Base-by-base conservation (phyloP, 2,329 filamentous ascomycete genomes). In the Hyphodiscus sp. region DNA sequence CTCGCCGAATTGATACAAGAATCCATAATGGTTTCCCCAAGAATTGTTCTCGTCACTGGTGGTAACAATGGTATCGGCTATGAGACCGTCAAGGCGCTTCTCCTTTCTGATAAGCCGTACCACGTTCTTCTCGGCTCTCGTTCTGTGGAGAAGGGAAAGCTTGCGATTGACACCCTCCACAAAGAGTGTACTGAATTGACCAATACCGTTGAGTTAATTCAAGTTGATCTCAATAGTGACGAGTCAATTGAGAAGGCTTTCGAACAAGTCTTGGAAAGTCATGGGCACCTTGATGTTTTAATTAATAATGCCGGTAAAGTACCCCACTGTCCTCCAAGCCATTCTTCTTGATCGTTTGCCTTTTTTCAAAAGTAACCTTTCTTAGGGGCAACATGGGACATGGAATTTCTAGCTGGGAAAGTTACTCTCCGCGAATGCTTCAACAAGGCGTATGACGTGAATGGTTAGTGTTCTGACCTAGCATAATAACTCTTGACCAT, bases 11-110 rank as follows among this genome's bases (percentile, higher is more conserved):
- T 26, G 8, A 26, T 26, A 3, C 23, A 8, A 26, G 23, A 26
- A 26, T 26, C 23, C 3, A 8, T 26, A 4, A 59, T 59, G 59
- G 26, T 51, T 23, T 23, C 50, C 10, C 33, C 16, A 45, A 58
- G 55, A 19, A 58, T 71, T 29, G 65, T 68, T 50, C 67, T 74
- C 45, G 59, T 74, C 38, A 73, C 72, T 8, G 73, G 73, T 7
- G 71, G 68, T 38, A 76, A 74, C 58, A 67, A 70, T 58, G 73
- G 73, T 45, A 69, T 75, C 19, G 73, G 74, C 47, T 72, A 71
- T 56, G 71, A 72, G 51, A 69, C 67, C 7, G 67, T 69, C 19
- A 70, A 71, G 52, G 69, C 72, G 38, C 63, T 76, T 19, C 64
- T 68, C 9, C 62, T 65, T 19, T 69, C 70, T 15, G 62, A 67